Evolutionary conservation across 73 alveolate species (phyloP).

Genomic region (Breviolum minutum): DNA sequence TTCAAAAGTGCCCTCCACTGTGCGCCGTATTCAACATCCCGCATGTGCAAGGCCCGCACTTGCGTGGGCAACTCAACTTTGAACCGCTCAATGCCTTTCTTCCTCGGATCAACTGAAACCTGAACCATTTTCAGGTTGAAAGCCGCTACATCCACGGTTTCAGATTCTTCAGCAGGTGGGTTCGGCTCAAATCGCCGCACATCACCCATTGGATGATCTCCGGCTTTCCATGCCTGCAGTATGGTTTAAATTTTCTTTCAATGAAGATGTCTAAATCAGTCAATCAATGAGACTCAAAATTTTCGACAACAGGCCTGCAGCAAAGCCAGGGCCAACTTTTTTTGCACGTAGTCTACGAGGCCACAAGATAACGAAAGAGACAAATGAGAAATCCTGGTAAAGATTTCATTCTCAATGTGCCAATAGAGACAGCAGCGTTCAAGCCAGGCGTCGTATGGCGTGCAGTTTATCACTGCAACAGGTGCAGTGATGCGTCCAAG

Average conservation of each 20-base stretch:
- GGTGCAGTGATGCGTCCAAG: background rate
- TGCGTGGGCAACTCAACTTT: background rate
- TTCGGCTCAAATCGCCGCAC: background rate
- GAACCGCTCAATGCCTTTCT: background rate
- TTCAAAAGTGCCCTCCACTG: background rate
- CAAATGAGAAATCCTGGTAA: background rate
- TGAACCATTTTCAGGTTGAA: background rate
- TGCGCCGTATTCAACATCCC: background rate
- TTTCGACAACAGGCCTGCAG: background rate
- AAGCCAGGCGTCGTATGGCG: constrained; percentile 7
- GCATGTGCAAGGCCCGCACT: background rate
- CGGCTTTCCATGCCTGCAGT: background rate
- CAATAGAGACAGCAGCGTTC: background rate
- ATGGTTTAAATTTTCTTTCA: too few species aligned
- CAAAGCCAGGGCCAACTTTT: background rate
- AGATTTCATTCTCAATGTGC: background rate
- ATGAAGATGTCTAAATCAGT: too few species aligned
- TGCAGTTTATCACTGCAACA: background rate
- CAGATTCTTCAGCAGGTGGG: background rate
- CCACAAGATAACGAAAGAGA: background rate
- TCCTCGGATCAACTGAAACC: background rate
- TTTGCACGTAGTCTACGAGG: background rate
- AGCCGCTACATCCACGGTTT: background rate
- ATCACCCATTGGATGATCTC: background rate
- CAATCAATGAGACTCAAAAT: too few species aligned